Evolutionary conservation across 2,329 filamentous ascomycete species (phyloP).

Genomic region (Aspergillus sp.): DNA sequence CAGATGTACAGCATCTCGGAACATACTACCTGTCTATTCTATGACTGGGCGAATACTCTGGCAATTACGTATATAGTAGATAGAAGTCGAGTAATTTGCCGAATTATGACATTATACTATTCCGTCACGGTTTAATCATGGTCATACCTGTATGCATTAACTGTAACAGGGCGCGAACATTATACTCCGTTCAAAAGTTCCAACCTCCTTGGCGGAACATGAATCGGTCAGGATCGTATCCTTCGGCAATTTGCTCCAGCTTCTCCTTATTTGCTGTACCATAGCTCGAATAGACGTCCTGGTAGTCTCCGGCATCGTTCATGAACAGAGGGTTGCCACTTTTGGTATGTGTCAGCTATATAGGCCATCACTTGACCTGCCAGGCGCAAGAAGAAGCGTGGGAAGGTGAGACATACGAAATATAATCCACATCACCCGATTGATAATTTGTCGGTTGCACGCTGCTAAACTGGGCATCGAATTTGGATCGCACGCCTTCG

Average conservation of each 20-base stretch:
- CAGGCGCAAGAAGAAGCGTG: background rate
- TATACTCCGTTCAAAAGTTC: background rate
- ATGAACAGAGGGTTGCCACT: conserved; percentile 9
- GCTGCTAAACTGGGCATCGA: conserved; percentile 1
- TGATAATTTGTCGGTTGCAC: conserved; percentile 5
- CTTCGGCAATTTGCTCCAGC: conserved; percentile 3
- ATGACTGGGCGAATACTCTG: background rate
- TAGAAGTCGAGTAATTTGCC: no score
- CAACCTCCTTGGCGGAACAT: conserved; percentile 11
- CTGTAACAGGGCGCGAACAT: no score
- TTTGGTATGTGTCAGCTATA: background rate
- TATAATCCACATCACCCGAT: conserved; percentile 2
- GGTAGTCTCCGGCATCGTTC: conserved; percentile 11
- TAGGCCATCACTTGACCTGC: background rate
- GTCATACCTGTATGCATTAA: no score
- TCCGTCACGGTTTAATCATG: background rate
- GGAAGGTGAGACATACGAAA: background rate
- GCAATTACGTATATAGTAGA: background rate
- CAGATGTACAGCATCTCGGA: background rate
- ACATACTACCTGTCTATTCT: background rate
- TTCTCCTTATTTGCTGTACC: conserved; percentile 2
- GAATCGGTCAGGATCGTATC: conserved; percentile 6
- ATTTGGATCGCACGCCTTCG: background rate
- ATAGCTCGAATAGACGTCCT: conserved; percentile 12
- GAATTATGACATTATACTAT: background rate